Conservation (phyloP, 768 basidiomycete genomes). For the Candolleomyces eurysporus region DNA sequence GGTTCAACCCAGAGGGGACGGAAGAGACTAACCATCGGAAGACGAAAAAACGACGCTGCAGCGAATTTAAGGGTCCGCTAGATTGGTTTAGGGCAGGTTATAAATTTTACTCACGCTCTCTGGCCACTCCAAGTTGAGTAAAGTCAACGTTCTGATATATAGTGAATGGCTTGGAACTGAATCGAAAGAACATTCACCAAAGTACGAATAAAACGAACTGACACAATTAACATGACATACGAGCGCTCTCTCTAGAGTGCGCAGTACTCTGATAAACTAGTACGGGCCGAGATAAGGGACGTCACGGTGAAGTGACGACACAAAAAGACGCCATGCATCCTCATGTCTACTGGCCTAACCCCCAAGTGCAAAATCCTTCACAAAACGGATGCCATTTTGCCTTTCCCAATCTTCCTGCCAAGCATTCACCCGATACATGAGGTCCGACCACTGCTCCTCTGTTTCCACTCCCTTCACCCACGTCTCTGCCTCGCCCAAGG, state of each 20-base stretch:
- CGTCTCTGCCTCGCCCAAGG: conserved; percentile 31
- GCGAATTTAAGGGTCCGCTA: conserved; percentile 27
- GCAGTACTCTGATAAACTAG: too few species aligned
- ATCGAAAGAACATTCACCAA: too few species aligned
- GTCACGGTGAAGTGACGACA: not conserved
- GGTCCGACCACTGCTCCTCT: conserved; percentile 48
- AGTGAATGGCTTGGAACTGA: too few species aligned
- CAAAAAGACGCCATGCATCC: not conserved
- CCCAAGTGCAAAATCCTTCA: conserved; percentile 17
- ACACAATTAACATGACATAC: too few species aligned
- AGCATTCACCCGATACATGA: conserved; percentile 44
- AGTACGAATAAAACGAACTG: too few species aligned
- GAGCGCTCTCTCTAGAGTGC: too few species aligned
- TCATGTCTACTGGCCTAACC: not conserved
- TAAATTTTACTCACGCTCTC: not conserved
- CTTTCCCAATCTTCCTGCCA: conserved; percentile 57
- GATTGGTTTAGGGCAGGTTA: conserved; percentile 34
- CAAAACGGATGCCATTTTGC: conserved; percentile 22
- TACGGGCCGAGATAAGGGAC: not conserved
- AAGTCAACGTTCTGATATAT: not conserved
- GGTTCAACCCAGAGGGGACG: conserved; percentile 7
- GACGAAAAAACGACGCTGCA: conserved; percentile 14
- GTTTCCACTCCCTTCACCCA: conserved; percentile 52
- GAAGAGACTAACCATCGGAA: conserved; percentile 32
- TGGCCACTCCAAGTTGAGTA: not conserved